Evolutionary conservation across 2,329 filamentous ascomycete genomes (phyloP), one percentile per base, ranked within the genome.

Genomic region (Fusarium chuoi): DNA sequence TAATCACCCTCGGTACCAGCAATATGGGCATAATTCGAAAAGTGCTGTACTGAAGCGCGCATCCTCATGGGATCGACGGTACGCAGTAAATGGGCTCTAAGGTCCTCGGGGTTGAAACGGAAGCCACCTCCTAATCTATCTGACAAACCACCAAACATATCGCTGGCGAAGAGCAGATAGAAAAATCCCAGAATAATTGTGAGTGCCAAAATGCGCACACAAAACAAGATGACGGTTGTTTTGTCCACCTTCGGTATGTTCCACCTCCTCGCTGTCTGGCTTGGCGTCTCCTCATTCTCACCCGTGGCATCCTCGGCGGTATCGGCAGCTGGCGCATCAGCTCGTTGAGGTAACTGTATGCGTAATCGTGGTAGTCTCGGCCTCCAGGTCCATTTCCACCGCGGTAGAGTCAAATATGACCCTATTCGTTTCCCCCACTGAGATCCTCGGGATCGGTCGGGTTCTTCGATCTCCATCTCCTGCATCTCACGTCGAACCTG

Each of bases 1-100:
- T 92, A 95, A 83, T 97, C 96, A 54, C 96, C 96, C 84, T 98
- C 92, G 7, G 95, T 97, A n/a, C 96, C 96, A 5, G 94, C 96
- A 71, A 98, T 88, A 82, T 98, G 96, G 70, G 96, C 93, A 80
- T 94, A 98, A 63, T 89, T 89, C 9, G 94, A 96, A 71, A 96
- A 90, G 79, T 95, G 93, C 78, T 89, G 86, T 68, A 98, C 84
- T 65, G 93, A 93, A 45, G 93, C 91, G 72, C 90, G 89, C 80
- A 96, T 92, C 57, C 88, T 87, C 67, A 87, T 87, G 62, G 89
- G 86, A 78, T 97, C 92, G 74, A 97, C 89, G 76, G 90, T 90
- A 55, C 87, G 86, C 81, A 96, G 91, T 33, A 97, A 88, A 82
- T 92, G 94, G 65, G 89, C 86, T 63, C 94, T 90, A 65, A 98